Percentiles rank a stretch among this genome's conserved stretches.
Evolutionary conservation across 441 rosid species (phyloP).

Genomic region (Mallotus japonicus): DNA sequence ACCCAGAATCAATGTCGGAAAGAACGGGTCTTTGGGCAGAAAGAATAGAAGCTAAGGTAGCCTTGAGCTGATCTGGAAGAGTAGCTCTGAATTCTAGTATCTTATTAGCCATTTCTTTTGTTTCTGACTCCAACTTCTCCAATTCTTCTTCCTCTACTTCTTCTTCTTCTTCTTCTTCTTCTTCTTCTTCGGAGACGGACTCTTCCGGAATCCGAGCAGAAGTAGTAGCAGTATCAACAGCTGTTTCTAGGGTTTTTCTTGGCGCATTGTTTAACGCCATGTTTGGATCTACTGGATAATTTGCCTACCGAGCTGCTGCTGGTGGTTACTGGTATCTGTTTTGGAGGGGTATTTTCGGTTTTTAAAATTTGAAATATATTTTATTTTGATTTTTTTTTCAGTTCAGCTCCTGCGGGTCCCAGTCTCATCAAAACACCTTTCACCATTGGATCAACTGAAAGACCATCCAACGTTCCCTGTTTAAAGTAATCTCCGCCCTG

Average conservation of each 20-base stretch:
- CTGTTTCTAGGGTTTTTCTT: slow-evolving; percentile 23
- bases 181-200: slow-evolving; percentile 27
- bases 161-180: slow-evolving; percentile 34
- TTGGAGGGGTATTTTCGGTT: slow-evolving; percentile 31
- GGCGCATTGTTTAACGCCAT: slow-evolving; percentile 38
- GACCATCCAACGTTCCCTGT: slow-evolving; percentile 10
- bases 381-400: neutral
- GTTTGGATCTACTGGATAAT: slow-evolving; percentile 16
- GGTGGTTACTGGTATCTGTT: neutral
- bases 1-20: slow-evolving; percentile 19
- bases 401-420: neutral
- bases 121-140: slow-evolving; percentile 49
- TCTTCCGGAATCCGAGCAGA: slow-evolving; percentile 27
- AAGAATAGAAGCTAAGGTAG: slow-evolving; percentile 35
- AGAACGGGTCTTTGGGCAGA: slow-evolving; percentile 40
- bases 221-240: neutral
- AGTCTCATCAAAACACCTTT: neutral
- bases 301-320: neutral
- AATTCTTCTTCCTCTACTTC: slow-evolving; percentile 39
- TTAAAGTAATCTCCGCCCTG: neutral
- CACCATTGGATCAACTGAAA: neutral
- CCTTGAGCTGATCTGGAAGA: slow-evolving; percentile 54
- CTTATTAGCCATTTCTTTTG: slow-evolving; percentile 49
- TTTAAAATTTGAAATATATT: slow-evolving; percentile 30
- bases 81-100: slow-evolving; percentile 45